Evolutionary conservation across 2,329 filamentous ascomycete genomes (phyloP), one percentile per base, ranked within the genome.

Genomic region (Ilyonectria destructans): DNA sequence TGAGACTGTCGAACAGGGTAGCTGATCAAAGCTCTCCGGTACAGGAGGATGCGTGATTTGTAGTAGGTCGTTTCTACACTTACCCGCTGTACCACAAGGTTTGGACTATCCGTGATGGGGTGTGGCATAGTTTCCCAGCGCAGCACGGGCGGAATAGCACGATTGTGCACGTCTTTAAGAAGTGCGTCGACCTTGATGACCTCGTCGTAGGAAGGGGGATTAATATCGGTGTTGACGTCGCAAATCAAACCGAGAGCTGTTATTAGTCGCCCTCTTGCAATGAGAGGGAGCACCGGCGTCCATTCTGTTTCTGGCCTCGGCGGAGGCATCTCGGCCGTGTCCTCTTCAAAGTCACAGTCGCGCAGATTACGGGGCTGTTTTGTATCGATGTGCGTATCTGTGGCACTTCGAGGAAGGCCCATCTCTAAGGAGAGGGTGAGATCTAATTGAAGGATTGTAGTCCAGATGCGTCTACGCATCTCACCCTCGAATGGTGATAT

Each of bases 371-470:
- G 40, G 6, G 69, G 66, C 29, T 62, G 15, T 33, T 46, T 46
- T 15, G 69, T 69, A 4, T 71, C 69, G 10, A 58, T 58, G 15
- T 71, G 66, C 6, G 57, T 37, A 40, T 52, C 40, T 23, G 49
- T 48, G 60, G 63, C 21, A 49, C 21, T 29, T 35, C 66, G 61
- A 17, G 67, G 70, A 19, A 93, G 80, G 2, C 90, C 90, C 55
- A 91, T 84, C 75, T 92, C 89, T 74, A 91, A 91, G 5, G 88
- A 87, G 21, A 90, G 87, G 9, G 91, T 77, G 6, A 90, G 78
- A 75, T 92, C 91, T 37, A 91, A 82, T 74, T 90, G 87, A 21
- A 82, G 76, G 7, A 84, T 81, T 37, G 86, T 77, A 67, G 84
- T 82, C 87, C 86, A 88, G 59, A 85, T 73, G 10, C 85, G 81